Conservation (phyloP, 1,284 basidiomycete species). For the Leccinum holopus region DNA sequence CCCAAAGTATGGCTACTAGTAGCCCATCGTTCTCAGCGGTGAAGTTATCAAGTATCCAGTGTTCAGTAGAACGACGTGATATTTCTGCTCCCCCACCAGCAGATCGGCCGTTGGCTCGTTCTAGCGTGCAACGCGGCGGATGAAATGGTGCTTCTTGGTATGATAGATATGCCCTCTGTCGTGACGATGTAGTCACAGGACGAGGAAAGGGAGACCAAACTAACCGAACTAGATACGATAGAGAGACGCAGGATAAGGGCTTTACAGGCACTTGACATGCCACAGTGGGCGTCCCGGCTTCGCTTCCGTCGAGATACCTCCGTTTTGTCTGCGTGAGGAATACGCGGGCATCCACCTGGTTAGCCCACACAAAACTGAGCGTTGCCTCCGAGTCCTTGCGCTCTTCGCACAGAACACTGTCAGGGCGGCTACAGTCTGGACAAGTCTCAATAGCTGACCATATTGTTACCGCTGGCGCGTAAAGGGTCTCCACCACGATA, state of each 20-base stretch:
- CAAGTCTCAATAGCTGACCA: conserved; percentile 63
- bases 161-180: conserved; percentile 50
- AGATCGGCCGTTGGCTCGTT: neutral
- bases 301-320: conserved; percentile 47
- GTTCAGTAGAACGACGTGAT: conserved; percentile 40
- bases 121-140: conserved; percentile 3
- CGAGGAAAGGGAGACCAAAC: conserved; percentile 53
- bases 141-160: conserved; percentile 28
- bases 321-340: conserved; percentile 78
- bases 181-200: conserved; percentile 76
- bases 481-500: conserved; percentile 31
- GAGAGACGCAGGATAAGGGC: conserved; percentile 59
- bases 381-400: conserved; percentile 65
- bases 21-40: conserved; percentile 11
- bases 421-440: conserved; percentile 63
- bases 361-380: conserved; percentile 88
- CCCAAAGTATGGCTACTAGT: conserved; percentile 23
- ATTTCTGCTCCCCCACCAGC: conserved; percentile 1
- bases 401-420: conserved; percentile 54
- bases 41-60: conserved; percentile 35
- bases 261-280: conserved; percentile 3
- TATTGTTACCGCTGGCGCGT: conserved; percentile 5
- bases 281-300: conserved; percentile 6
- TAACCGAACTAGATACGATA: conserved; percentile 60
- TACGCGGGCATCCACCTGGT: conserved; percentile 81